phyloP scores from a whole-genome alignment of 2,329 filamentous ascomycete species.

The Microdochium trichocladiopsis region DNA sequence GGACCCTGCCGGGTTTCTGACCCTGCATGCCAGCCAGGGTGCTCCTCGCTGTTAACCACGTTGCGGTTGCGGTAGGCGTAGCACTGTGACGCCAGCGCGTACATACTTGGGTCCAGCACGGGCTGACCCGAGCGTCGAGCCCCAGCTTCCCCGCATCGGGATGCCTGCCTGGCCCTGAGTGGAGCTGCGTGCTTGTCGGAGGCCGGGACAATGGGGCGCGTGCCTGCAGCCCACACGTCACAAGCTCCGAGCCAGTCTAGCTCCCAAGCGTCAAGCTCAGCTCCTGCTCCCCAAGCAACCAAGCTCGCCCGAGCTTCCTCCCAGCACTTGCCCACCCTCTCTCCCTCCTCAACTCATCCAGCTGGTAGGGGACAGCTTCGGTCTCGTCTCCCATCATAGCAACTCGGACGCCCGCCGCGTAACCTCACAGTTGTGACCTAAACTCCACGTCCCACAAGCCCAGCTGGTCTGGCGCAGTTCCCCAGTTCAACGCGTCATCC shows the following conservation, averaged over 20 bases:
- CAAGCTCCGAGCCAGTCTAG: neutral
- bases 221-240: conserved; percentile 1
- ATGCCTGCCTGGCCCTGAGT: too few relatives aligned
- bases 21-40: too few relatives aligned
- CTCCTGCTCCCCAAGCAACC: neutral
- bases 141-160: neutral
- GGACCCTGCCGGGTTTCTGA: too few relatives aligned
- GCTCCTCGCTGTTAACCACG: too few relatives aligned
- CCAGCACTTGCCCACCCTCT: neutral
- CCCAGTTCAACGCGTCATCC: neutral
- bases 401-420: neutral
- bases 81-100: too few relatives aligned
- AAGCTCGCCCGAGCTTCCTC: neutral
- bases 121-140: neutral
- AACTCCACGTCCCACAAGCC: too few relatives aligned
- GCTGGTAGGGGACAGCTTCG: too few relatives aligned
- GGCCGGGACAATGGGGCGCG: neutral
- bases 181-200: neutral
- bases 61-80: too few relatives aligned
- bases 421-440: neutral
- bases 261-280: too few relatives aligned
- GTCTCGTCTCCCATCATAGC: too few relatives aligned
- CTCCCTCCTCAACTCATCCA: neutral
- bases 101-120: neutral
- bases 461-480: neutral